Conservation (phyloP, 2,329 filamentous ascomycete genomes). For the Neofusicoccum cordaticola region DNA sequence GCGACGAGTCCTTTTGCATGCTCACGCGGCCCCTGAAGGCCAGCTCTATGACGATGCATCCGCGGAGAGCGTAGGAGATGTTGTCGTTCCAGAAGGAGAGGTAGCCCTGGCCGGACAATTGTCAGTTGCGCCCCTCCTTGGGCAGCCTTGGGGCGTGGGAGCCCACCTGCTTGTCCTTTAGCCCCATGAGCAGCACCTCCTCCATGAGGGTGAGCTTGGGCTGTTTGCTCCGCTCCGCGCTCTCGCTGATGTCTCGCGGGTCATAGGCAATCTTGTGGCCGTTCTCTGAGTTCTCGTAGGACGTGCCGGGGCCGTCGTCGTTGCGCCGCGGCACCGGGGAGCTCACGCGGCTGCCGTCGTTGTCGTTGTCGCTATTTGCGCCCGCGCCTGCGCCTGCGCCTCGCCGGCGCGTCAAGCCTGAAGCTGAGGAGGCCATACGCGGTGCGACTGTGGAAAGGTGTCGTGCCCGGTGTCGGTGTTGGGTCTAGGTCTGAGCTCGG, state of each 20-base stretch:
- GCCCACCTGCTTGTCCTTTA: conserved; percentile 97
- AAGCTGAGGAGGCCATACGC: conserved; percentile 65
- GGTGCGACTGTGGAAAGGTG: conserved; percentile 22
- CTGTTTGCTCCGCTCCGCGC: conserved; percentile 92
- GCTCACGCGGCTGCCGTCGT: conserved; percentile 61
- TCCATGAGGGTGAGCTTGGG: conserved; percentile 99
- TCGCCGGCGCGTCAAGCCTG: conserved; percentile 68
- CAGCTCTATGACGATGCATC: conserved; percentile 97
- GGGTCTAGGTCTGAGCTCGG: conserved; percentile 16
- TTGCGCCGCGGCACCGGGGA: conserved; percentile 63
- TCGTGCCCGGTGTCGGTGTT: conserved; percentile 15
- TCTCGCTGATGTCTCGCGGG: conserved; percentile 95
- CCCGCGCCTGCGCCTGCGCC: conserved; percentile 61
- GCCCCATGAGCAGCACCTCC: conserved; percentile 87
- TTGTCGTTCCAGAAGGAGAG: conserved; percentile 99
- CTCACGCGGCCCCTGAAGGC: conserved; percentile 93
- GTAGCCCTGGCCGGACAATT: conserved; percentile 65
- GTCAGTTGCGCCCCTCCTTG: conserved; percentile 19
- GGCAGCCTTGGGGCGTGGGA: conserved; percentile 4
- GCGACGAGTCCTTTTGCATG: conserved; percentile 95
- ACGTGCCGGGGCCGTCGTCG: conserved; percentile 65
- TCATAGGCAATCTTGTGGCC: conserved; percentile 99
- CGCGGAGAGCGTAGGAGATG: conserved; percentile 94
- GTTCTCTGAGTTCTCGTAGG: conserved; percentile 86
- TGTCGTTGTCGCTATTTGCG: conserved; percentile 59